Evolutionary conservation across 495 filamentous ascomycete species (phyloP), one percentile per base, ranked within the genome.

Genomic region (Darksidea phi): DNA sequence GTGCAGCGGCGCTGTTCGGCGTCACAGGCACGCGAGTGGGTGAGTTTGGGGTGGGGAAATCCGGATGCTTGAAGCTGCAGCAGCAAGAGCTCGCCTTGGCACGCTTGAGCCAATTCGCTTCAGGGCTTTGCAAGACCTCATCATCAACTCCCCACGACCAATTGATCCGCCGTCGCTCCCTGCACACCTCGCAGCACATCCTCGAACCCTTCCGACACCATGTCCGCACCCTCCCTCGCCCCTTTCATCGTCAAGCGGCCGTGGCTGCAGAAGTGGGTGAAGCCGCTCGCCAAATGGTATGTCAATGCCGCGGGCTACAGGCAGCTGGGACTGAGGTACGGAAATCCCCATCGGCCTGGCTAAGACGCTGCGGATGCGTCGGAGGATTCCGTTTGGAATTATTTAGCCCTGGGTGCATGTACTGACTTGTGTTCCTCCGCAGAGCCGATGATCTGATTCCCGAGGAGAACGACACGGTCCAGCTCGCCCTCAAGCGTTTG

Each of bases 401-500:
- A 32, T 38, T 57, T 46, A 6, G 25, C 0, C 12, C 63, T 32
- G 48, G 21, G 46, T 15, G 45, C 32, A 63, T 63, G 50, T 36
- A 60, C 66, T 68, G 56, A 54, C 53, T 45, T 45, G 38, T 11
- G 21, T 17, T 49, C 15, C 15, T 50, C 63, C 55, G 36, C 72
- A 98, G 94, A 71, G 80, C 84, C 81, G 94, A 98, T 77, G 94
- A 98, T 72, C 74, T 98, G 73, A 89, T 97, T 73, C 80, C 83
- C 69, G 95, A 97, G 73, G 95, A 97, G 78, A 84, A 78, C 81
- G 90, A 93, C 67, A 75, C 75, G 26, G 91, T 97, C 69, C 85
- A 91, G 74, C 79, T 84, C 64, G 94, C 94, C 53, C 81, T 98
- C 73, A 87, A 88, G 82, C 91, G 94, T 75, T 87, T 98, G 43